Percentiles rank a stretch among this genome's conserved stretches.
phyloP scores from a whole-genome alignment of 108 stramenopile species.

The Schizochytrium sp. region DNA sequence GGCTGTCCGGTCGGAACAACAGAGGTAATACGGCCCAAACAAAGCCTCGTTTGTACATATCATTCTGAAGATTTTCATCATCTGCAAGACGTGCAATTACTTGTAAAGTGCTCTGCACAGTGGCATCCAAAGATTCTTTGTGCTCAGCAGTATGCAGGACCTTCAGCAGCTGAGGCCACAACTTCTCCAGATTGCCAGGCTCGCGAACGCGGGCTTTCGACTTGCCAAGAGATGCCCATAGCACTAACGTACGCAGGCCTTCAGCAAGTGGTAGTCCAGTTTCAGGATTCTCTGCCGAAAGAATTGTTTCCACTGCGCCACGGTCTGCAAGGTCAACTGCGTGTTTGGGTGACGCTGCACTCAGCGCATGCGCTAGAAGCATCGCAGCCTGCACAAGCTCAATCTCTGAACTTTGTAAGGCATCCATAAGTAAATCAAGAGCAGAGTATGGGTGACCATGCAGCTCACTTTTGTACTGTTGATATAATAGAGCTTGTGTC shows the following conservation, averaged over 20 bases:
- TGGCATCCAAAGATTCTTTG: not conserved
- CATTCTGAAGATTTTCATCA: not conserved
- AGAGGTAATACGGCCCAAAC: not conserved
- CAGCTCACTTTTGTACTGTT: slow-evolving; percentile 31
- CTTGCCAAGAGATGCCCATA: slow-evolving; percentile 21
- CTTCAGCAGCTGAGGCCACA: not conserved
- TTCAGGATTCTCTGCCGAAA: not conserved
- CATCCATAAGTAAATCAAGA: not conserved
- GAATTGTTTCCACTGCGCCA: not conserved
- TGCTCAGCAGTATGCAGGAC: not conserved
- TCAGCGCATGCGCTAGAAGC: slow-evolving; percentile 5
- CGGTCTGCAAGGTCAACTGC: slow-evolving; percentile 25
- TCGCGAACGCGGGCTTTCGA: slow-evolving; percentile 18
- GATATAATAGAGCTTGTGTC: not conserved
- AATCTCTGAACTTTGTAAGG: not conserved
- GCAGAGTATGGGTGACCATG: slow-evolving; percentile 8
- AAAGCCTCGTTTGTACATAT: not conserved
- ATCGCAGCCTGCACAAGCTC: slow-evolving; percentile 19
- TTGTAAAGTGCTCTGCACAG: slow-evolving; percentile 33
- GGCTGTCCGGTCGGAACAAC: not conserved
- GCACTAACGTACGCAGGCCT: not conserved
- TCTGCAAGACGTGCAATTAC: slow-evolving; percentile 37
- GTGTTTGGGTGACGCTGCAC: slow-evolving; percentile 13
- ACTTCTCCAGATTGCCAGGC: slow-evolving; percentile 1
- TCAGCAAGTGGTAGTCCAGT: not conserved